Evolutionary conservation across 768 basidiomycete species (phyloP).

Genomic region (Cystoderma amianthinum): DNA sequence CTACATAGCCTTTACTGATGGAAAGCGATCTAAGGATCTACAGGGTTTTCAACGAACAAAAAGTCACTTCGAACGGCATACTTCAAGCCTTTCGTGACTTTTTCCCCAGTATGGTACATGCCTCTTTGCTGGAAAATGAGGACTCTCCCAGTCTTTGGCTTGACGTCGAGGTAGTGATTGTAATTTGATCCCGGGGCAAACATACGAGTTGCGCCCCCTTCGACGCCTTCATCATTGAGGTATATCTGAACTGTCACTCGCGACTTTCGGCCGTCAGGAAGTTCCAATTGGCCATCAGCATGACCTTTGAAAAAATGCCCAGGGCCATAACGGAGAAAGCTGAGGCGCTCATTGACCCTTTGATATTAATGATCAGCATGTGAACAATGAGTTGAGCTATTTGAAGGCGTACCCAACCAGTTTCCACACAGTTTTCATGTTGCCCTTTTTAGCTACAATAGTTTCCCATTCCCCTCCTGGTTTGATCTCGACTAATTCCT

Average conservation of each 20-base stretch:
- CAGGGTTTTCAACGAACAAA: constrained; percentile 27
- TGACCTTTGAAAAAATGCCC: constrained; percentile 34
- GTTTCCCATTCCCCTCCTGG: constrained; percentile 21
- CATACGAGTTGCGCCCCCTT: constrained; percentile 32
- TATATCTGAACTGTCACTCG: constrained; percentile 38
- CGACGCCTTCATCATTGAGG: constrained; percentile 24
- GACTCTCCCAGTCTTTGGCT: constrained; percentile 28
- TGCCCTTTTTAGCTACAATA: constrained; percentile 20
- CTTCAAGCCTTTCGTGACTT: constrained; percentile 23
- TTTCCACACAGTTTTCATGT: constrained; percentile 24
- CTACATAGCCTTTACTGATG: too few species aligned
- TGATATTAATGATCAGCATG: neutral
- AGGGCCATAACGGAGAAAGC: constrained; percentile 35
- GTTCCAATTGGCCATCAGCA: constrained; percentile 27
- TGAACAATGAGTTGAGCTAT: neutral
- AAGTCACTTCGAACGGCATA: constrained; percentile 32
- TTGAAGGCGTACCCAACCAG: constrained; percentile 19
- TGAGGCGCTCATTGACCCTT: constrained; percentile 30
- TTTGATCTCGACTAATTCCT: constrained; percentile 21
- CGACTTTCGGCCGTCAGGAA: constrained; percentile 22
- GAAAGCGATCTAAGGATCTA: too few species aligned
- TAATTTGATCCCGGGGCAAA: constrained; percentile 24
- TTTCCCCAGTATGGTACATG: constrained; percentile 30
- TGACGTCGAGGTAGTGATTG: constrained; percentile 25
- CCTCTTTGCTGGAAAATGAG: constrained; percentile 34